phyloP scores from a whole-genome alignment of 208 protist species.

The Angomonas deanei region DNA sequence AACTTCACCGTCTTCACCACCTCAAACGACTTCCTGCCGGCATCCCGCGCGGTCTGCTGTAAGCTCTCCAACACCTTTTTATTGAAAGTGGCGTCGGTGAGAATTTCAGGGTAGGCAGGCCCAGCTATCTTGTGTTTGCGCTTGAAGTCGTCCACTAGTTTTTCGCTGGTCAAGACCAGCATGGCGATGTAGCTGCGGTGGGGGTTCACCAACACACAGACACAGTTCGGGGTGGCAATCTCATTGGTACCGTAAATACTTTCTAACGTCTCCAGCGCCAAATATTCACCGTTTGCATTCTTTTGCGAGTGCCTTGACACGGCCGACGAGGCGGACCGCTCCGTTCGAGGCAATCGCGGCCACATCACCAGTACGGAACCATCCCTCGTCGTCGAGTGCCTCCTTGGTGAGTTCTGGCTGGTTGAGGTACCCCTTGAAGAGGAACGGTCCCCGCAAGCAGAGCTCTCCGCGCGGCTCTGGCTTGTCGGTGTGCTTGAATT shows the following conservation, averaged over 20 bases:
- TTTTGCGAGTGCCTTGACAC: conserved; percentile 91
- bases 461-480: conserved; percentile 76
- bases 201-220: conserved; percentile 76
- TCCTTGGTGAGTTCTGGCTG: conserved; percentile 77
- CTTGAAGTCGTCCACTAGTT: conserved; percentile 44
- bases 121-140: conserved; percentile 43
- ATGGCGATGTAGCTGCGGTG: conserved; percentile 61
- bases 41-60: conserved; percentile 40
- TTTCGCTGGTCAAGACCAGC: conserved; percentile 47
- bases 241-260: conserved; percentile 59
- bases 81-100: conserved; percentile 38
- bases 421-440: conserved; percentile 89
- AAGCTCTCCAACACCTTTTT: conserved; percentile 36
- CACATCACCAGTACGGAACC: conserved; percentile 88
- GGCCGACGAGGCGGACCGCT: conserved; percentile 70
- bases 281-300: conserved; percentile 88
- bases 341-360: conserved; percentile 51
- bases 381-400: conserved; percentile 71
- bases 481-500: conserved; percentile 71
- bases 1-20: conserved; percentile 41
- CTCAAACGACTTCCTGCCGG: conserved; percentile 70
- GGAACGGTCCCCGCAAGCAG: conserved; percentile 56
- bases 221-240: conserved; percentile 42
- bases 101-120: conserved; percentile 34
- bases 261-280: conserved; percentile 83